phyloP scores from a whole-genome alignment of 768 basidiomycete genomes.

The Thelephora aurantiotincta region DNA sequence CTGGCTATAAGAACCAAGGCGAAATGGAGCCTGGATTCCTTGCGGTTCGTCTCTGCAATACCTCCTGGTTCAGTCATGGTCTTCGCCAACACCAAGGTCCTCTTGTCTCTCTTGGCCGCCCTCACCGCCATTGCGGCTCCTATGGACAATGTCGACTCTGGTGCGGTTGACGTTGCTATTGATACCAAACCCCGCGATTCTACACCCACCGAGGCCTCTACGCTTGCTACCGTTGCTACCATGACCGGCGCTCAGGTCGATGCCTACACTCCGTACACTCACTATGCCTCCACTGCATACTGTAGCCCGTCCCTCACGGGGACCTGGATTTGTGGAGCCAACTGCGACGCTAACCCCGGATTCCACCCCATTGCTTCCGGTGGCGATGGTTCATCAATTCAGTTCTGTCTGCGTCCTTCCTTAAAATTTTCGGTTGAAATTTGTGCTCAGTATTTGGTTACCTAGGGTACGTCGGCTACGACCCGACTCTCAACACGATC shows the following conservation, averaged over 20 bases:
- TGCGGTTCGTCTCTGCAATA: no score
- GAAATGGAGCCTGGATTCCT: no score
- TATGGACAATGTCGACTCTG: no score
- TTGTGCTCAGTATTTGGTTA: not conserved
- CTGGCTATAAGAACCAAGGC: no score
- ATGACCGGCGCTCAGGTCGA: conserved; percentile 14
- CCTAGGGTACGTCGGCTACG: conserved; percentile 41
- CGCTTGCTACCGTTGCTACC: conserved; percentile 6
- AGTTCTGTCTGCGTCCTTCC: conserved; percentile 24
- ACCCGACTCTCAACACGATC: conserved; percentile 21
- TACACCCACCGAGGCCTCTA: no score
- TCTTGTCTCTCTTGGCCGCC: no score
- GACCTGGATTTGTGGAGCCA: conserved; percentile 18
- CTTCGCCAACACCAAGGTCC: no score
- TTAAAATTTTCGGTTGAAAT: conserved; percentile 6
- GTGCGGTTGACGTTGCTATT: no score
- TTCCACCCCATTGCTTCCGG: conserved; percentile 35
- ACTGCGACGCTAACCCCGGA: conserved; percentile 32
- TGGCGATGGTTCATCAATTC: conserved; percentile 26
- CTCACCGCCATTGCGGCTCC: no score
- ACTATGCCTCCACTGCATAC: conserved; percentile 19
- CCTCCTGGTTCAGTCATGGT: no score
- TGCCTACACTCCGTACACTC: conserved; percentile 16
- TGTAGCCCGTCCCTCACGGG: conserved; percentile 14
- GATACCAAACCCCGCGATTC: no score